These are phyloP conservation scores for Sclerotinia trifoliorum DNA, from an alignment of 2,329 filamentous ascomycete species.

Conservation along the genomic window DNA sequence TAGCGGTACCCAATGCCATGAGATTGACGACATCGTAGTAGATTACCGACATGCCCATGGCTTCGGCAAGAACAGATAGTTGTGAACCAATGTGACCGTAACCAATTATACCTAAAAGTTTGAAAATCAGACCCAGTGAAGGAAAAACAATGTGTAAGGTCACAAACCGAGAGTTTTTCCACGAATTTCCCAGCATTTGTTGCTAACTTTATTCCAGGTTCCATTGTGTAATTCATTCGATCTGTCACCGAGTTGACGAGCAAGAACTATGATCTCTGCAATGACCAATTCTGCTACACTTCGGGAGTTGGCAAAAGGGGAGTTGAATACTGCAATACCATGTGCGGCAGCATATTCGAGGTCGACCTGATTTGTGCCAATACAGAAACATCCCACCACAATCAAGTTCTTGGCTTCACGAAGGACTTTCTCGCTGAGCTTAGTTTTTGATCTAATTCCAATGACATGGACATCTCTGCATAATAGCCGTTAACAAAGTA, in stretches of 20 bases:
- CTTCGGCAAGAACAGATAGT: constrained; percentile 89
- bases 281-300: constrained; percentile 97
- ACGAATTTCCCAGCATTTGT: constrained; percentile 95
- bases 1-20: constrained; percentile 88
- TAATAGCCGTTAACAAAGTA: constrained; percentile 27
- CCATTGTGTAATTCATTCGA: constrained; percentile 92
- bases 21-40: constrained; percentile 95
- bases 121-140: not conserved
- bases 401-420: constrained; percentile 89
- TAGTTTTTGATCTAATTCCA: constrained; percentile 97
- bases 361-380: constrained; percentile 94
- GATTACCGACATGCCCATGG: constrained; percentile 97
- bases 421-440: constrained; percentile 81
- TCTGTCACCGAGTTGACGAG: constrained; percentile 88
- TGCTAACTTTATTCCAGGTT: constrained; percentile 97
- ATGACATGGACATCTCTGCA: constrained; percentile 90
- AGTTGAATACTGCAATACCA: constrained; percentile 98
- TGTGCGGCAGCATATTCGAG: constrained; percentile 77
- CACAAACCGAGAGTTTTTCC: constrained; percentile 84
- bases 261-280: constrained; percentile 85
- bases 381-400: constrained; percentile 97
- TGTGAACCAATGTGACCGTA: constrained; percentile 98
- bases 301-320: constrained; percentile 95
- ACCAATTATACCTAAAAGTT: constrained; percentile 71
- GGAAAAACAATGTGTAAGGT: too few relatives aligned